Percentiles rank a stretch among this genome's conserved stretches.
Conservation (phyloP, 805 yeast species). For the Lipomyces oligophaga region DNA sequence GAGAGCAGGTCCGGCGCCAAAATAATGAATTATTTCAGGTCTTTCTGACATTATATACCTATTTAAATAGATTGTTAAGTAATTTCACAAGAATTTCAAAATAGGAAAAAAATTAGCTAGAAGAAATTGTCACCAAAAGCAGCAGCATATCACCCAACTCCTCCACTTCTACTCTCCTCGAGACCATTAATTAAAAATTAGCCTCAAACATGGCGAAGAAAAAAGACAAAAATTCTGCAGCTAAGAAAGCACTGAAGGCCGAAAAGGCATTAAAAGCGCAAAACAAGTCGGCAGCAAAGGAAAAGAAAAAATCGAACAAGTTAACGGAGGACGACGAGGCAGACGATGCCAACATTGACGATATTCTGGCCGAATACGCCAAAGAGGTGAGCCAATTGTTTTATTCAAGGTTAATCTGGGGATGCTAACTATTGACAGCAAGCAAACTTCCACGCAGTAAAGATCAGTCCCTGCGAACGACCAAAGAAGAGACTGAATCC, state of each 20-base stretch:
- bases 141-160: too few relatives aligned
- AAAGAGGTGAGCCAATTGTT: slow-evolving; percentile 32
- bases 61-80: too few relatives aligned
- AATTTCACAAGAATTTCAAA: too few relatives aligned
- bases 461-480: slow-evolving; percentile 48
- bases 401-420: not conserved
- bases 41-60: too few relatives aligned
- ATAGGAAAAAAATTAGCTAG: too few relatives aligned
- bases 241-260: slow-evolving; percentile 84
- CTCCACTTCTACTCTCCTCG: too few relatives aligned
- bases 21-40: slow-evolving; percentile 44
- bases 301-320: slow-evolving; percentile 71
- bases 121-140: too few relatives aligned
- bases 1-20: slow-evolving; percentile 99
- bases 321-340: slow-evolving; percentile 64
- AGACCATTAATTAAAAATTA: too few relatives aligned
- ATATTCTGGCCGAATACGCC: slow-evolving; percentile 70
- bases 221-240: slow-evolving; percentile 74
- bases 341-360: slow-evolving; percentile 77
- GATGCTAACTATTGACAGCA: slow-evolving; percentile 49
- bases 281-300: slow-evolving; percentile 68
- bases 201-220: slow-evolving; percentile 69
- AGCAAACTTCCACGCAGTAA: slow-evolving; percentile 67
- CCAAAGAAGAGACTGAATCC: slow-evolving; percentile 74
- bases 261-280: slow-evolving; percentile 74